These are phyloP conservation scores for Mucor racemosus DNA, from an alignment of 371 early-diverging fungal genomes.

Conservation along the genomic window DNA sequence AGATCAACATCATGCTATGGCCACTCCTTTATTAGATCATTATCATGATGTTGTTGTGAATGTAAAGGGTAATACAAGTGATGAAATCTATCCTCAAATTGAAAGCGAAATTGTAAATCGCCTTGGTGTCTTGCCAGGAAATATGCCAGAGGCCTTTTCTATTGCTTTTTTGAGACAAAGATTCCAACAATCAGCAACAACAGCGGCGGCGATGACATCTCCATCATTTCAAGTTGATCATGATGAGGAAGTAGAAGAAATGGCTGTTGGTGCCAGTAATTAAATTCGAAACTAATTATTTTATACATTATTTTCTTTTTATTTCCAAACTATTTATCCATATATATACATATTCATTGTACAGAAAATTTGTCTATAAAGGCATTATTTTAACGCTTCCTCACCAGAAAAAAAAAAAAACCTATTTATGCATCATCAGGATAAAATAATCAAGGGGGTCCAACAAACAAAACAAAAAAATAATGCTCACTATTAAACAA, in stretches of 20 bases:
- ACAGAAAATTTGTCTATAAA: background rate
- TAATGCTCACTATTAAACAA: background rate
- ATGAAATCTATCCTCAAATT: slow-evolving; percentile 90
- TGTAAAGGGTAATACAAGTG: slow-evolving; percentile 80
- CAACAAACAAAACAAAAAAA: background rate
- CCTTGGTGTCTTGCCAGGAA: slow-evolving; percentile 45
- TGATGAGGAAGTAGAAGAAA: slow-evolving; percentile 13
- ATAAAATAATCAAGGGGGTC: background rate
- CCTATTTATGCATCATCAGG: background rate
- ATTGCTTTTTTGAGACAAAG: slow-evolving; percentile 14
- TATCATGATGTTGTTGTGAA: slow-evolving; percentile 73
- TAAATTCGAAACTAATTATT: background rate
- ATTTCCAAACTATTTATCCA: background rate
- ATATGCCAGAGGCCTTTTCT: slow-evolving; percentile 15
- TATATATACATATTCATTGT: background rate
- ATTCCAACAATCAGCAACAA: slow-evolving; percentile 7
- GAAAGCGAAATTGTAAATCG: slow-evolving; percentile 55
- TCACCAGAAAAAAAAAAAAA: background rate
- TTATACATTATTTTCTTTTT: too few species aligned
- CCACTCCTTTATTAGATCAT: slow-evolving; percentile 83
- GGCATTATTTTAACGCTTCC: background rate
- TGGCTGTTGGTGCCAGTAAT: slow-evolving; percentile 14
- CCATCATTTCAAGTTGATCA: background rate
- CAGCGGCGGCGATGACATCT: slow-evolving; percentile 6
- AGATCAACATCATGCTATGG: slow-evolving; percentile 75